phyloP scores from a whole-genome alignment of 345 rosid species.

The Sisymbrium irio region DNA sequence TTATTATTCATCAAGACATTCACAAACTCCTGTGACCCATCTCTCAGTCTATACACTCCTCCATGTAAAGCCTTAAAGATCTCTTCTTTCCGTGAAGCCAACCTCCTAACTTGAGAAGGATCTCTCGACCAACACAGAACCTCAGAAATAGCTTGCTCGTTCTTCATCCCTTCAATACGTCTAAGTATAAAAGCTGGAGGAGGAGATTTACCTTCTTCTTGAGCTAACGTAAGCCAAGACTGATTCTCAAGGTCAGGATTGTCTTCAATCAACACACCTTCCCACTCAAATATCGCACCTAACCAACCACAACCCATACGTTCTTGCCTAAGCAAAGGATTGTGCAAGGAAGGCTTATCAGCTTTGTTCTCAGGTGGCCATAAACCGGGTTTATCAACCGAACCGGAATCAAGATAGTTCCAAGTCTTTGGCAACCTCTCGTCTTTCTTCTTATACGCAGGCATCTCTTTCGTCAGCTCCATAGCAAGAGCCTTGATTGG shows the following conservation, averaged over 20 bases:
- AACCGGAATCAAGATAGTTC: constrained; percentile 46
- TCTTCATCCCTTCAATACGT: constrained; percentile 91
- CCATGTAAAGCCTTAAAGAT: constrained; percentile 76
- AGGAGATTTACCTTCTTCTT: constrained; percentile 88
- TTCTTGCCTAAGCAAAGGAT: constrained; percentile 88
- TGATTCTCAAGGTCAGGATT: constrained; percentile 76
- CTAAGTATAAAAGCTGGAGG: constrained; percentile 69
- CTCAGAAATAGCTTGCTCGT: constrained; percentile 94
- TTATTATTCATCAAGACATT: constrained; percentile 75
- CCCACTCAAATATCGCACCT: constrained; percentile 97
- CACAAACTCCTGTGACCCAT: constrained; percentile 86
- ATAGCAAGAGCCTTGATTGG: constrained; percentile 61
- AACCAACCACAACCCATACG: constrained; percentile 99
- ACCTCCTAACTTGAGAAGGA: constrained; percentile 59
- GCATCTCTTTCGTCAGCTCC: constrained; percentile 70
- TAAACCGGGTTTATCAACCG: constrained; percentile 52
- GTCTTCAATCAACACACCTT: constrained; percentile 82
- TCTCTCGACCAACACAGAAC: constrained; percentile 98
- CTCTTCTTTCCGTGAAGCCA: constrained; percentile 86
- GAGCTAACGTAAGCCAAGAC: constrained; percentile 81
- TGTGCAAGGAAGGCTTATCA: constrained; percentile 74
- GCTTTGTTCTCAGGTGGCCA: constrained; percentile 94
- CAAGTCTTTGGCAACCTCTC: constrained; percentile 47
- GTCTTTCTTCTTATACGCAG: constrained; percentile 56
- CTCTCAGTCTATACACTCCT: constrained; percentile 67